phyloP scores from a whole-genome alignment of 129 eudicot genomes.

The Centaurea solstitialis region DNA sequence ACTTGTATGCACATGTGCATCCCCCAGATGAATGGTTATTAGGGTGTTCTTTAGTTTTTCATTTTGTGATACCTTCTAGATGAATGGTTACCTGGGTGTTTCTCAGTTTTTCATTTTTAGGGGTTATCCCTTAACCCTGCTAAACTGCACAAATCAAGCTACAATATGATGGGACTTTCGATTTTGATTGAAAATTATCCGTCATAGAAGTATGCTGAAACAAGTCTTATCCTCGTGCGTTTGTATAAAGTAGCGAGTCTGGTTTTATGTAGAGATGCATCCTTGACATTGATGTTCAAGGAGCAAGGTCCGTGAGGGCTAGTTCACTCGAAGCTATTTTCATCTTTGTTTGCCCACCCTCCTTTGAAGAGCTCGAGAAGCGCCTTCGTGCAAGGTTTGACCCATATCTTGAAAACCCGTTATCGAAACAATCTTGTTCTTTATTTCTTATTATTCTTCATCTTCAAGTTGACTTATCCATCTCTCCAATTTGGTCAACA shows the following conservation, averaged over 20 bases:
- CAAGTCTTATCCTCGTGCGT: neutral
- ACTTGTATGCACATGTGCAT: no score
- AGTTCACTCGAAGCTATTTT: conserved; percentile 90
- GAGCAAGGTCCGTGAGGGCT: conserved; percentile 90
- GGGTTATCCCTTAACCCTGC: neutral
- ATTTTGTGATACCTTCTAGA: no score
- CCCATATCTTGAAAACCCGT: neutral
- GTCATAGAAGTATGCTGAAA: neutral
- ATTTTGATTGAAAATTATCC: neutral
- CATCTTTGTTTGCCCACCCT: conserved; percentile 87
- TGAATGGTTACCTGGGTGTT: no score
- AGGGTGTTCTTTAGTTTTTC: no score
- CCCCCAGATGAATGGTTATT: no score
- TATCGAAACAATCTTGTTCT: neutral
- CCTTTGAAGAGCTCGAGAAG: conserved; percentile 90
- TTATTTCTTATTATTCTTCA: no score
- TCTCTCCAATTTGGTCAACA: conserved; percentile 19
- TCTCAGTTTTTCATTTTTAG: no score
- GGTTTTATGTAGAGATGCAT: conserved; percentile 84
- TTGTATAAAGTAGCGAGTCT: conserved; percentile 18
- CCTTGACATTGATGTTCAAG: conserved; percentile 99
- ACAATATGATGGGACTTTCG: neutral
- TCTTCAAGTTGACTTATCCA: conserved; percentile 5
- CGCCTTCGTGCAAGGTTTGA: conserved; percentile 87
- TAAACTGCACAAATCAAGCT: neutral